These are phyloP conservation scores for Aspergillus oerlinghausenensis DNA, from an alignment of 2,329 filamentous ascomycete genomes.

Conservation along the genomic window DNA sequence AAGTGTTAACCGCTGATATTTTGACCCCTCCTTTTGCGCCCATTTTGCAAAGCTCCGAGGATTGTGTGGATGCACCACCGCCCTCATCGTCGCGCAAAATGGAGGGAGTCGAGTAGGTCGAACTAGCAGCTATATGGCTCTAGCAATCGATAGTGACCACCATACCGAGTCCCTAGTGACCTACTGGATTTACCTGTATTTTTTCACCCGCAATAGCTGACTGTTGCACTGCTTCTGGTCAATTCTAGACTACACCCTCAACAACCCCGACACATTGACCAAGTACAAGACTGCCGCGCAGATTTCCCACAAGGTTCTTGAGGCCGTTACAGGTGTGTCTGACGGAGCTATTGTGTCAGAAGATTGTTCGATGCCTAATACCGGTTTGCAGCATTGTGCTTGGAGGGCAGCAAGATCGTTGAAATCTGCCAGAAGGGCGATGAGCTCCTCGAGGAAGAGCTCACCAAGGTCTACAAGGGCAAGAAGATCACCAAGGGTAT, in stretches of 20 bases:
- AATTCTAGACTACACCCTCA: slow-evolving; percentile 73
- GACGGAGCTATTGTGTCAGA: slow-evolving; percentile 3
- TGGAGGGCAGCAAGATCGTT: slow-evolving; percentile 86
- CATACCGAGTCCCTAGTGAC: not conserved
- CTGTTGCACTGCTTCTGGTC: slow-evolving; percentile 4
- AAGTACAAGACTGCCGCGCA: slow-evolving; percentile 97
- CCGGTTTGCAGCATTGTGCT: slow-evolving; percentile 54
- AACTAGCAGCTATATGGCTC: slow-evolving; percentile 1
- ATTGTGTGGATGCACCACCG: slow-evolving; percentile 28
- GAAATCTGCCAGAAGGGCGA: slow-evolving; percentile 94
- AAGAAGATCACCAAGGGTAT: slow-evolving; percentile 92
- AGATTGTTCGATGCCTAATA: slow-evolving; percentile 17
- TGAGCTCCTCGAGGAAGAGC: slow-evolving; percentile 88
- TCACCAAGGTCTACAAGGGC: slow-evolving; percentile 94
- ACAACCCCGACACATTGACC: slow-evolving; percentile 90
- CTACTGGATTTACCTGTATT: not conserved
- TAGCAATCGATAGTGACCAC: not conserved
- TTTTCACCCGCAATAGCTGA: slow-evolving; percentile 14
- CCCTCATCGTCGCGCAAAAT: slow-evolving; percentile 12
- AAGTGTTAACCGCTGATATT: slow-evolving; percentile 21
- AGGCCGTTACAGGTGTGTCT: slow-evolving; percentile 63
- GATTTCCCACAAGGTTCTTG: slow-evolving; percentile 94
- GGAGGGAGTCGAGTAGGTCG: not conserved
- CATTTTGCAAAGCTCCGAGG: slow-evolving; percentile 27
- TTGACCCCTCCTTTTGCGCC: slow-evolving; percentile 17